phyloP scores from a whole-genome alignment of 306 rosid species.

The Cicer judaicum region DNA sequence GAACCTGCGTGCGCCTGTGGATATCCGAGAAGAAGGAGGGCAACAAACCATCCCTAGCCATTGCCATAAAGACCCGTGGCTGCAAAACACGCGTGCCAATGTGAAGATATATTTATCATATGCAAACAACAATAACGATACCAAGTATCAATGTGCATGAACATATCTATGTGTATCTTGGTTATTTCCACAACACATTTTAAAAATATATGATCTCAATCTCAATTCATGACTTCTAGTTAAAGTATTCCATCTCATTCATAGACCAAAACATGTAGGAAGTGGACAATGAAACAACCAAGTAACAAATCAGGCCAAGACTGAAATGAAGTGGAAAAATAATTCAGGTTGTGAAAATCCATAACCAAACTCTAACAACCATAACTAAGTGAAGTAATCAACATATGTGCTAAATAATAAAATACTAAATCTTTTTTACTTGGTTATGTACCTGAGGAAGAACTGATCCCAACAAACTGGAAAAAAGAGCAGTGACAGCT shows the following conservation, averaged over 20 bases:
- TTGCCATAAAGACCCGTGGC: constrained; percentile 74
- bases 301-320: neutral
- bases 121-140: constrained; percentile 22
- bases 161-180: constrained; percentile 26
- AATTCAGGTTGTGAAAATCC: constrained; percentile 13
- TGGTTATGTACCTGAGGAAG: constrained; percentile 77
- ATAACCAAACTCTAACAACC: constrained; percentile 18
- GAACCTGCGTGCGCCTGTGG: constrained; percentile 48
- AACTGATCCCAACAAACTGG: constrained; percentile 81
- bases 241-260: neutral
- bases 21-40: constrained; percentile 64
- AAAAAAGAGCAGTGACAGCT: constrained; percentile 80
- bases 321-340: constrained; percentile 13
- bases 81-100: constrained; percentile 43
- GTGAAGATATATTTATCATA: constrained; percentile 31
- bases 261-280: constrained; percentile 18
- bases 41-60: constrained; percentile 69
- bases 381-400: constrained; percentile 31
- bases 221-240: neutral
- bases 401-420: constrained; percentile 29
- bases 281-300: constrained; percentile 19
- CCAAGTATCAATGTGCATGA: neutral
- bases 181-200: neutral
- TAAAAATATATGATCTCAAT: constrained; percentile 3
- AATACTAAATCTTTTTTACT: constrained; percentile 24